Base-by-base conservation (phyloP, 177 flowering plant species). In the Telopea speciosissima region DNA sequence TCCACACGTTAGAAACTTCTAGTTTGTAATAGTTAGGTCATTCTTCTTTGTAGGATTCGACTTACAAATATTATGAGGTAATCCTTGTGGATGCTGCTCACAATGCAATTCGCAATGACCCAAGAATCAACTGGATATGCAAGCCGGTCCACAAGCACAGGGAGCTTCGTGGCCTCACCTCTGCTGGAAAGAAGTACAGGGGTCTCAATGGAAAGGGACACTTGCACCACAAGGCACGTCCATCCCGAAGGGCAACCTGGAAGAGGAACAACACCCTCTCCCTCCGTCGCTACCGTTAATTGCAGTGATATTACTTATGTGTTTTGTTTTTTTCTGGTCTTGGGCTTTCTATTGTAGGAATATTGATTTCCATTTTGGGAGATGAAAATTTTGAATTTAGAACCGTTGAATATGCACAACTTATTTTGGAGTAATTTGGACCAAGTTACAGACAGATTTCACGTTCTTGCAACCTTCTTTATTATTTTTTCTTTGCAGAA, bases 191-290 rank as follows among this genome's bases (percentile, higher is more conserved):
- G 83, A 80, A 82, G 64, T 73, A 76, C 81, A 78, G 83, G 45
- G 85, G 85, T 69, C 81, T 82, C 28, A 79, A 87, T 16, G 91
- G 90, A 24, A 87, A 78, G 73, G 88, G 89, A n/a, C 90, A 87
- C 74, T 45, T 61, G 64, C 42, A 81, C 79, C 82, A 79, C 81
- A 82, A 82, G 72, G 68, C 68, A 8, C 31, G 84, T 3, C 84
- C 84, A 40, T 79, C 82, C 17, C 72, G 84, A 45, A 75, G 84
- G 68, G 90, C 90, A 17, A 87, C 86, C 69, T 87, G 90, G 90
- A 87, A 87, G 88, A 85, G 86, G 69, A 84, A 87, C 88, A 75
- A 87, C 70, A 84, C 87, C 22, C 79, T 85, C 24, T 85, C 90
- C 13, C 86, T 87, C 17, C 87, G 84, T 33, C 88, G 90, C 40